Evolutionary conservation across 2,329 filamentous ascomycete genomes (phyloP).

Genomic region (Exophiala alcalophila): DNA sequence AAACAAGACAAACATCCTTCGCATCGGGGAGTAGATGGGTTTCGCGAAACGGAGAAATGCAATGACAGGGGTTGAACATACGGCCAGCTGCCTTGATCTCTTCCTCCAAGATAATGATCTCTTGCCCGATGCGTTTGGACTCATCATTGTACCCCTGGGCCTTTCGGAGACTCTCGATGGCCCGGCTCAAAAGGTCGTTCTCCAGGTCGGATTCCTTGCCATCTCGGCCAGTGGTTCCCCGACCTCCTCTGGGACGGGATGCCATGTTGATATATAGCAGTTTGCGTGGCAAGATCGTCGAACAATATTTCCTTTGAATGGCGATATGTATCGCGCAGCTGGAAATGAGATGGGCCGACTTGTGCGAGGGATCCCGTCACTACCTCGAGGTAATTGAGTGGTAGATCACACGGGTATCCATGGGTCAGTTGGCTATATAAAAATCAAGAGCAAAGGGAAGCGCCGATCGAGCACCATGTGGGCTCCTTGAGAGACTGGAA

Average conservation of each 20-base stretch:
- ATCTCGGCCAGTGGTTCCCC: conserved; percentile 25
- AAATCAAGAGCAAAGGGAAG: too few relatives aligned
- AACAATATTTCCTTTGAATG: neutral
- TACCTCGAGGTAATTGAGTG: too few relatives aligned
- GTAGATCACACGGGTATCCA: too few relatives aligned
- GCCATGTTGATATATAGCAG: conserved; percentile 26
- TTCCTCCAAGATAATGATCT: conserved; percentile 43
- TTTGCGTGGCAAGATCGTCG: neutral
- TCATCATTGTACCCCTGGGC: conserved; percentile 28
- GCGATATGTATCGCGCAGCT: neutral
- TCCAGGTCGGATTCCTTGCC: conserved; percentile 29
- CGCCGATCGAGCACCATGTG: too few relatives aligned
- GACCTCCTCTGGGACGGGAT: conserved; percentile 25
- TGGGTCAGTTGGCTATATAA: too few relatives aligned
- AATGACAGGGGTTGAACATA: conserved; percentile 21
- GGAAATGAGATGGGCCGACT: too few relatives aligned
- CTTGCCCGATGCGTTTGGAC: conserved; percentile 35
- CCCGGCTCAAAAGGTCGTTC: conserved; percentile 26
- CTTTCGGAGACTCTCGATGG: conserved; percentile 27
- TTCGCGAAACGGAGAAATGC: neutral
- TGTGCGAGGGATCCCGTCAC: too few relatives aligned
- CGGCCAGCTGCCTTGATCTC: conserved; percentile 46
- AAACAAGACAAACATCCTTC: too few relatives aligned
- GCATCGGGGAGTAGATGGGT: too few relatives aligned
- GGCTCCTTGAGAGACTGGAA: too few relatives aligned